Evolutionary conservation across 345 rosid species (phyloP), one percentile per base, ranked within the genome.

Genomic region (Aethionema arabicum): DNA sequence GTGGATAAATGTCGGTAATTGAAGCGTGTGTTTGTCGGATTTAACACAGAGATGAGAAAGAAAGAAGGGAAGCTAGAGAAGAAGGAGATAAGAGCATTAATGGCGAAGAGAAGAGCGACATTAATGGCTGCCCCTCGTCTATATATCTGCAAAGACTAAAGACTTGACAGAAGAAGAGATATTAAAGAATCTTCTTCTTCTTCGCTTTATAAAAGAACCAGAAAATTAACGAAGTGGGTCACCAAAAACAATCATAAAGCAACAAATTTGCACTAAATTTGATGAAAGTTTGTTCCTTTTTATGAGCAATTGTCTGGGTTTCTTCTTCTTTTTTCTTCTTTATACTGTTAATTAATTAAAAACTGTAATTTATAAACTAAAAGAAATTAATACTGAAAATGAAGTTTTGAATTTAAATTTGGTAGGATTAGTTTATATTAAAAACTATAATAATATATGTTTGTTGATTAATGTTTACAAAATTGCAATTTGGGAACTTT

Each of bases 81-180:
- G 65, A 63, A 55, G 69, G 5, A 40, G 69, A 70, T 70, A 63
- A 70, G 74, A 56, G 21, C 64, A 63, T 63, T 70, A 57, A 70
- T 49, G 69, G 49, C 49, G 30, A 14, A 63, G 40, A 35, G 74
- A 4, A 50, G 69, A 70, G 64, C 44, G 57, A 69, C 74, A 70
- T 70, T 70, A 63, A 70, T 70, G 74, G 69, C 45, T 32, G 68
- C 32, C 49, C 55, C 61, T 55, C n/a, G 74, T 62, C 31, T 36
- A 45, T 33, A 4, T 55, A 4, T 39, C 43, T 30, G 42, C 52
- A 61, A 42, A 53, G 50, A 33, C 11, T 43, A 61, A 33, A 53
- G 50, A 43, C 11, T 43, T 59, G 60, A 68, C 8, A 37, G 42
- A 37, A 15, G 14, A 44, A 69, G 65, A 55, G 62, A 47, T 55